Percentiles rank a stretch among this genome's conserved stretches.
Conservation (phyloP, 2,329 filamentous ascomycete genomes). For the Chalaropsis thielavioides region DNA sequence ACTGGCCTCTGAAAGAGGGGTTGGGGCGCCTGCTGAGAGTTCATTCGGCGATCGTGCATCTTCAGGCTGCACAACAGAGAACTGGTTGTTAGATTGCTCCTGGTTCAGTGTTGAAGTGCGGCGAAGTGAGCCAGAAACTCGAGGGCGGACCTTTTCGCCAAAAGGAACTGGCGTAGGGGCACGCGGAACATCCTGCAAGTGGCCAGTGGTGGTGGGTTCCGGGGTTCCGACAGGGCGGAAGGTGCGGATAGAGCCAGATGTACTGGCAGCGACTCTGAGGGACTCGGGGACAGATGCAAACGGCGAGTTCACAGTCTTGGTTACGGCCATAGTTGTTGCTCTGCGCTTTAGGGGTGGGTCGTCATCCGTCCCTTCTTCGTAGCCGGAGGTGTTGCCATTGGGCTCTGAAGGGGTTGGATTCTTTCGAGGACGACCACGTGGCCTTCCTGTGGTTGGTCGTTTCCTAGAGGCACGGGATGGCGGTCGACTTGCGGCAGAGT, state of each 20-base stretch:
- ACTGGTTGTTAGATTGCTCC: conserved; percentile 29
- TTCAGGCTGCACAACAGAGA: conserved; percentile 32
- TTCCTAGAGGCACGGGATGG: conserved; percentile 44
- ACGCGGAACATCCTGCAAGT: conserved; percentile 58
- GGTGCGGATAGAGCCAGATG: conserved; percentile 70
- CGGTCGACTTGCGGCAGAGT: conserved; percentile 36
- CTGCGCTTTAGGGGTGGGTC: conserved; percentile 47
- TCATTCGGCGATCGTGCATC: conserved; percentile 39
- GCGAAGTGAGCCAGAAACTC: conserved; percentile 32
- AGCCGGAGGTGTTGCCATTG: conserved; percentile 57
- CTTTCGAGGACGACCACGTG: conserved; percentile 42
- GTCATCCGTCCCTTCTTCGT: conserved; percentile 52
- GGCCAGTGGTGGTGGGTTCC: conserved; percentile 31
- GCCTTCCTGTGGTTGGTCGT: conserved; percentile 37
- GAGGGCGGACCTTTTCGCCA: conserved; percentile 12
- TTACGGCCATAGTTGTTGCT: conserved; percentile 59
- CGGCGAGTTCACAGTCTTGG: conserved; percentile 54
- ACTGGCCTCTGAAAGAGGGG: conserved; percentile 46
- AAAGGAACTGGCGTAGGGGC: conserved; percentile 61
- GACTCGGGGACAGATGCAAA: conserved; percentile 66
- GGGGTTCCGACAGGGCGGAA: conserved; percentile 58
- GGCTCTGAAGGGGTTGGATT: conserved; percentile 27
- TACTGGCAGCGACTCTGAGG: conserved; percentile 78
- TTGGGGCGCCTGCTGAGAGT: conserved; percentile 35
- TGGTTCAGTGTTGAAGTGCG: conserved; percentile 46